These are phyloP conservation scores for Noccaea bulbosa DNA, from an alignment of 345 rosid genomes.

Conservation along the genomic window DNA sequence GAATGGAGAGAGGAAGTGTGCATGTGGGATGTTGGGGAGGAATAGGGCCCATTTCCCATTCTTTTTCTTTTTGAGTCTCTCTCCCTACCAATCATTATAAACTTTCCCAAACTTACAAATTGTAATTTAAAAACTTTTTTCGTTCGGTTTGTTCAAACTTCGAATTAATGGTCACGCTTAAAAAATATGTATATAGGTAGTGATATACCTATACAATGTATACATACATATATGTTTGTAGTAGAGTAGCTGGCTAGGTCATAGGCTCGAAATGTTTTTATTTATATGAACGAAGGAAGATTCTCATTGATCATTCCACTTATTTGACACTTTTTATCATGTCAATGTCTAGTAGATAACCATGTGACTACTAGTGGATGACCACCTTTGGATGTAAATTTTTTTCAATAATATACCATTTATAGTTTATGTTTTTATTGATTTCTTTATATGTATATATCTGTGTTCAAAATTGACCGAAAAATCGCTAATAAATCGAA, in stretches of 20 bases:
- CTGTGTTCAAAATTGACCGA: no score
- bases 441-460: background rate
- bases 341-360: conserved; percentile 38
- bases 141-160: conserved; percentile 2
- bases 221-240: background rate
- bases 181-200: background rate
- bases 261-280: conserved; percentile 30
- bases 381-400: conserved; percentile 21
- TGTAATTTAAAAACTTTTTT: background rate
- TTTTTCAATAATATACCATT: conserved; percentile 19
- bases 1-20: conserved; percentile 27
- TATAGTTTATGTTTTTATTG: conserved; percentile 7
- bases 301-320: conserved; percentile 39
- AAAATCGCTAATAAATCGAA: no score
- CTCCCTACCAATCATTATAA: conserved; percentile 44
- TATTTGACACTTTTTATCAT: conserved; percentile 38
- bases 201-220: background rate
- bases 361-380: conserved; percentile 42
- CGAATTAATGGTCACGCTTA: conserved; percentile 15
- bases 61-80: conserved; percentile 26
- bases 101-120: conserved; percentile 29
- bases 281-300: conserved; percentile 35
- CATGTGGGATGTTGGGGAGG: conserved; percentile 43
- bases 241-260: conserved; percentile 27
- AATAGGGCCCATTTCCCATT: conserved; percentile 25